phyloP scores from a whole-genome alignment of 2,329 filamentous ascomycete genomes.

The Fusarium dlaminii region DNA sequence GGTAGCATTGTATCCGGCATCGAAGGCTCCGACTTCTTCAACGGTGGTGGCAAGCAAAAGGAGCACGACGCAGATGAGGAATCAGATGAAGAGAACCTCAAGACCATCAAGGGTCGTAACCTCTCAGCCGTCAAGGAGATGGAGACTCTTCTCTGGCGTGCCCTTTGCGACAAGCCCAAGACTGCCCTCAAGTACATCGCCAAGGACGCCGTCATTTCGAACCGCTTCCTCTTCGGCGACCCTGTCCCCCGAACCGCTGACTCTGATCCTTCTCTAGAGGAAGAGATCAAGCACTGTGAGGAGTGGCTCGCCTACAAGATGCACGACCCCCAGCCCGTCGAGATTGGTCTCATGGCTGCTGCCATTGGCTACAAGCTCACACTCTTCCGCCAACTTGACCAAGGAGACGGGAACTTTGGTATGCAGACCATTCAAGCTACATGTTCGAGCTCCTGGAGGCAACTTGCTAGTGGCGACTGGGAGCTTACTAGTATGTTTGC shows the following conservation, averaged over 20 bases:
- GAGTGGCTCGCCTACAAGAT: conserved; percentile 45
- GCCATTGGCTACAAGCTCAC: conserved; percentile 40
- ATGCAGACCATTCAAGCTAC: conserved; percentile 40
- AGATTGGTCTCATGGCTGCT: conserved; percentile 43
- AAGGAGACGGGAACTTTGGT: conserved; percentile 32
- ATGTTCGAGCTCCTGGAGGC: conserved; percentile 43
- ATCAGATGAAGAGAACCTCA: conserved; percentile 40
- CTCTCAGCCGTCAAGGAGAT: conserved; percentile 42
- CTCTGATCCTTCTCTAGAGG: conserved; percentile 42
- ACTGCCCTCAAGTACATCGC: conserved; percentile 41
- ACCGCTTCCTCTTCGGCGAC: conserved; percentile 43
- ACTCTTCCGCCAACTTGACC: conserved; percentile 39
- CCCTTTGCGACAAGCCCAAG: conserved; percentile 44
- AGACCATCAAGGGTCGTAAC: conserved; percentile 44
- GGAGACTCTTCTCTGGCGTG: conserved; percentile 44
- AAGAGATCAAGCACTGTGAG: conserved; percentile 42
- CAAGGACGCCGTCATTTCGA: conserved; percentile 43
- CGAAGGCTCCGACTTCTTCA: conserved; percentile 41
- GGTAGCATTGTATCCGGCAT: conserved; percentile 35
- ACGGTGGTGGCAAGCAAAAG: conserved; percentile 35
- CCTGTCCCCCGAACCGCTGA: conserved; percentile 34
- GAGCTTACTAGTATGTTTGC: conserved; percentile 44
- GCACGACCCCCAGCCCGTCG: conserved; percentile 42
- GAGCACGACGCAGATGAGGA: conserved; percentile 37
- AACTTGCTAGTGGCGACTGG: conserved; percentile 43